A percentile compares a stretch with the other conserved stretches of the same genome.
Conservation (phyloP, 768 basidiomycete species). For the Leucogyrophana mollusca region DNA sequence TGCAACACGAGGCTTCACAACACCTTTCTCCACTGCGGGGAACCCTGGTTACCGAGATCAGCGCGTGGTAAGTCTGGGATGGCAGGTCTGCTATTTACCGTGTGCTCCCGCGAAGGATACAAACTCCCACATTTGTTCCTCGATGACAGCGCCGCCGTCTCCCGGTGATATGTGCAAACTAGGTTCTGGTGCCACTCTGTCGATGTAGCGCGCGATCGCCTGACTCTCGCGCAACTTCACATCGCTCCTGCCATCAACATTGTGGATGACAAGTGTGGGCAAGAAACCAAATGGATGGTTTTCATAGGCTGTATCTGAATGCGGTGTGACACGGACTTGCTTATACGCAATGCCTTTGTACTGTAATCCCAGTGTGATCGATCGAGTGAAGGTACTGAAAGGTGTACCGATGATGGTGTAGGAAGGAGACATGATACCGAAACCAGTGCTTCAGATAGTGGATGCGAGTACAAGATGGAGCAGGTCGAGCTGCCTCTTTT, state of each 20-base stretch:
- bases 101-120: slow-evolving; percentile 22
- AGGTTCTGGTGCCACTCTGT: slow-evolving; percentile 28
- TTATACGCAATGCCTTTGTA: slow-evolving; percentile 26
- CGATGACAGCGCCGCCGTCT: slow-evolving; percentile 17
- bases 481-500: no score
- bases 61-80: neutral
- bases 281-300: slow-evolving; percentile 31
- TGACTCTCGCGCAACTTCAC: slow-evolving; percentile 26
- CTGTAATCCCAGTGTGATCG: slow-evolving; percentile 27
- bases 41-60: slow-evolving; percentile 20
- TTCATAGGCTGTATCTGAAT: slow-evolving; percentile 26
- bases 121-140: slow-evolving; percentile 34
- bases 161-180: slow-evolving; percentile 18
- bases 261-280: slow-evolving; percentile 28
- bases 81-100: slow-evolving; percentile 12
- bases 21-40: slow-evolving; percentile 25
- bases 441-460: no score
- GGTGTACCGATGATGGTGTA: slow-evolving; percentile 31
- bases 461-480: no score
- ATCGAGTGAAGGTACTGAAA: slow-evolving; percentile 31
- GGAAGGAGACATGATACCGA: slow-evolving; percentile 14
- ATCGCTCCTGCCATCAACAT: slow-evolving; percentile 21
- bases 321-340: slow-evolving; percentile 23
- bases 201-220: slow-evolving; percentile 28
- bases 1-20: slow-evolving; percentile 31